phyloP scores from a whole-genome alignment of 2,329 filamentous ascomycete genomes.

The Cladophialophora exuberans region DNA sequence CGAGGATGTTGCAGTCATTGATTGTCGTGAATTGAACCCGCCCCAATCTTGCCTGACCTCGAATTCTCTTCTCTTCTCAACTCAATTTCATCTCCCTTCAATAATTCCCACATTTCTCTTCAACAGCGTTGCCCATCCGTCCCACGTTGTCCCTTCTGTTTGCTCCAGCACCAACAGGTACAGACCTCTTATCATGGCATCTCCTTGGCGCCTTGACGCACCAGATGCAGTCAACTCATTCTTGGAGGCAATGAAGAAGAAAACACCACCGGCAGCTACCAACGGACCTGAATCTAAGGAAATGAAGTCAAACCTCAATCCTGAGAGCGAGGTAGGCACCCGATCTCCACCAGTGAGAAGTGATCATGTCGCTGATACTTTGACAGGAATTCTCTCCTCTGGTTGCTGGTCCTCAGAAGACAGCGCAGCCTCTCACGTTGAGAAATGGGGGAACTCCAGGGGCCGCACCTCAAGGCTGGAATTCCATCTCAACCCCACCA shows the following conservation, averaged over 20 bases:
- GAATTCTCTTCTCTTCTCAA: too few species aligned
- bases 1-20: too few species aligned
- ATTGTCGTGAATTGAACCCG: too few species aligned
- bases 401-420: background rate
- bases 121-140: background rate
- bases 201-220: background rate
- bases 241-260: background rate
- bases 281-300: background rate
- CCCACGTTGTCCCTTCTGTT: too few species aligned
- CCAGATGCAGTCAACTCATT: constrained; percentile 1
- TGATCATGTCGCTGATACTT: background rate
- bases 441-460: background rate
- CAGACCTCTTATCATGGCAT: background rate
- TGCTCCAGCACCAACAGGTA: background rate
- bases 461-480: background rate
- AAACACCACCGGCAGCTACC: background rate
- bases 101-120: too few species aligned
- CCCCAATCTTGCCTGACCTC: too few species aligned
- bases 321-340: background rate
- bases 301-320: background rate
- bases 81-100: too few species aligned
- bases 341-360: too few species aligned
- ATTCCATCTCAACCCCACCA: too few species aligned
- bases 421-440: background rate
- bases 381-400: background rate